A percentile compares a stretch with the other conserved stretches of the same genome.
Conservation (phyloP, 345 rosid species). For the Pugionium cornutum region DNA sequence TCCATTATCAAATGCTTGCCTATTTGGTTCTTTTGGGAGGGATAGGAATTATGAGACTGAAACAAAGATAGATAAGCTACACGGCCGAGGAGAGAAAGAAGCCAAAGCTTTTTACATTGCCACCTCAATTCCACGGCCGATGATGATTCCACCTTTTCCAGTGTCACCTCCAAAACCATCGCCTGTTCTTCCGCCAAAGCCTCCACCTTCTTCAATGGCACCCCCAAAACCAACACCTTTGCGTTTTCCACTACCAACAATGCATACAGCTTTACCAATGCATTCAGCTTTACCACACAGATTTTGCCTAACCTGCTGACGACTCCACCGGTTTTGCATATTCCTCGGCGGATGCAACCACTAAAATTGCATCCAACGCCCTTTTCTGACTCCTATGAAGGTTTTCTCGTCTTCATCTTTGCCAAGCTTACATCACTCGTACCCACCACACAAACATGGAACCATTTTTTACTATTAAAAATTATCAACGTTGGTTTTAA, state of each 20-base stretch:
- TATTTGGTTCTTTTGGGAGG: not conserved
- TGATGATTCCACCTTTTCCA: not conserved
- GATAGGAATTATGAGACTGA: not conserved
- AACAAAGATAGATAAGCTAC: conserved; percentile 3
- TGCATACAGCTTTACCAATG: not conserved
- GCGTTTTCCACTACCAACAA: not conserved
- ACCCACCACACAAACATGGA: conserved; percentile 9
- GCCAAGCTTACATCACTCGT: conserved; percentile 6
- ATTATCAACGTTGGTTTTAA: too few relatives aligned
- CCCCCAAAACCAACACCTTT: conserved; percentile 13
- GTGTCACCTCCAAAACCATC: not conserved
- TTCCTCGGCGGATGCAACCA: not conserved
- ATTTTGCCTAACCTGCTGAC: not conserved
- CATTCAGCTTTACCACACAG: not conserved
- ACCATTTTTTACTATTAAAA: not conserved
- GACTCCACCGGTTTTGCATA: not conserved
- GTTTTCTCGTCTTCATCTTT: conserved; percentile 29
- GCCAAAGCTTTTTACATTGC: not conserved
- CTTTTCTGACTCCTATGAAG: not conserved
- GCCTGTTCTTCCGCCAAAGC: not conserved
- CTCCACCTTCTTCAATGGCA: not conserved
- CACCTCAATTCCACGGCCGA: too few relatives aligned
- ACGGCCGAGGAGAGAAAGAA: too few relatives aligned
- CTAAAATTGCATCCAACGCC: conserved; percentile 20
- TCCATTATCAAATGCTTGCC: conserved; percentile 6